Evolutionary conservation across 2,329 filamentous ascomycete genomes (phyloP).

Genomic region (Colletotrichum graminicola): DNA sequence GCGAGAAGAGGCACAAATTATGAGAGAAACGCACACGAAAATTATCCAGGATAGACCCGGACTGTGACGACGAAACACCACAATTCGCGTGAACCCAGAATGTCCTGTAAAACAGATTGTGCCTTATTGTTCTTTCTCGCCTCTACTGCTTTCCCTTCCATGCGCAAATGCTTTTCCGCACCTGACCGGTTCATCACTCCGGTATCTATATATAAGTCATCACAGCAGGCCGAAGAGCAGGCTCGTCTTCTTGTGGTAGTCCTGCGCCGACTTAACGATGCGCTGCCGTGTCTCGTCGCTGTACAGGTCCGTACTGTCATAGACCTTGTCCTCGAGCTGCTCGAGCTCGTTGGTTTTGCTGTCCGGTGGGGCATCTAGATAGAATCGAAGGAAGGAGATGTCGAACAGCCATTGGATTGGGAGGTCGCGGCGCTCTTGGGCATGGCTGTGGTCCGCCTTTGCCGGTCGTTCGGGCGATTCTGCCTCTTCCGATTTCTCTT

Average conservation of each 20-base stretch:
- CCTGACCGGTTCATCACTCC: background rate
- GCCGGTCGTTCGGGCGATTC: constrained; percentile 32
- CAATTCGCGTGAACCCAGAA: background rate
- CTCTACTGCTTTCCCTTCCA: background rate
- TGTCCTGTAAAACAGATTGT: background rate
- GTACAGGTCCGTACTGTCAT: constrained; percentile 61
- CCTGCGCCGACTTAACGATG: constrained; percentile 73
- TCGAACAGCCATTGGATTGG: constrained; percentile 74
- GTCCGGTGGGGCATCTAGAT: constrained; percentile 53
- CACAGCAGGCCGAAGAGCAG: constrained; percentile 84
- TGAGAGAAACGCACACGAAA: constrained; percentile 52
- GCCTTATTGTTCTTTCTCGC: background rate
- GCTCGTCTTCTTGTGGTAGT: constrained; percentile 87
- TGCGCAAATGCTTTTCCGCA: background rate
- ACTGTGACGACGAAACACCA: background rate
- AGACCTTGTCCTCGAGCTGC: constrained; percentile 60
- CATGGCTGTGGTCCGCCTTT: constrained; percentile 33
- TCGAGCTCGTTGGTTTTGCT: constrained; percentile 52
- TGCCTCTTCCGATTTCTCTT: constrained; percentile 23
- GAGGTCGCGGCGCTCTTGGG: constrained; percentile 58
- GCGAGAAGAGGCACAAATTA: constrained; percentile 95
- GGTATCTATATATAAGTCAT: constrained; percentile 46
- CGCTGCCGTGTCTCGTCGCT: constrained; percentile 61
- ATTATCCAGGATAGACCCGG: background rate
- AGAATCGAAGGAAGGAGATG: constrained; percentile 62